Evolutionary conservation across 768 basidiomycete species (phyloP), one percentile per base, ranked within the genome.

Genomic region (Pleurotus djamor): DNA sequence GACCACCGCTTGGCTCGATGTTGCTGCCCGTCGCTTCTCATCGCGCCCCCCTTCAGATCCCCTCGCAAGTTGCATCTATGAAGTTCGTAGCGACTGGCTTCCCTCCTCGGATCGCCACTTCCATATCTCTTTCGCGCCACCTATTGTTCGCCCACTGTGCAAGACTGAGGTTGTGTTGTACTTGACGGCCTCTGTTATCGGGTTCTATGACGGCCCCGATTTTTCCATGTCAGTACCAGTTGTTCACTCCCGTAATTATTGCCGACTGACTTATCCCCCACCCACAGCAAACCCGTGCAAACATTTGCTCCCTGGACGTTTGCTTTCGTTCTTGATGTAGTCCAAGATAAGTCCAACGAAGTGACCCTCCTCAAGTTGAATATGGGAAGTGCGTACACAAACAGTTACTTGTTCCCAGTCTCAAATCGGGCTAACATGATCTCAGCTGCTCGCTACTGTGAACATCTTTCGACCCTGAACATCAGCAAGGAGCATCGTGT

Each of bases 91-190:
- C 14, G 47, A 47, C 50, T 60, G 34, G 60, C 57, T 51, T 41
- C 59, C 51, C 44, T 61, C 45, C 9, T 35, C 57, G 38, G 56
- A 52, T 28, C 51, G 9, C 7, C 63, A 66, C 28, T 68, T 68
- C 63, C 65, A 65, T 55, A 56, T 64, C 45, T 51, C 58, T 21
- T 68, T 68, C 41, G 57, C 62, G 21, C 60, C 64, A 5, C 67
- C 64, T 3, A 51, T 52, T 28, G 47, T 66, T 37, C 59, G 59
- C 47, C 64, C 61, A 10, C 57, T 68, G 14, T 68, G 67, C 59
- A 54, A 52, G 2, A 60, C 62, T 21, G 67, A 68, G 50, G 64
- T 64, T 48, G 52, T 66, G n/a, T 59, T 68, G 28, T 63, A 63
- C 60, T 62, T 68, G 48, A 62, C 60, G 12, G 52, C 64, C 34